Base-by-base conservation (phyloP, 768 basidiomycete genomes). In the Termitomyces sp. region DNA sequence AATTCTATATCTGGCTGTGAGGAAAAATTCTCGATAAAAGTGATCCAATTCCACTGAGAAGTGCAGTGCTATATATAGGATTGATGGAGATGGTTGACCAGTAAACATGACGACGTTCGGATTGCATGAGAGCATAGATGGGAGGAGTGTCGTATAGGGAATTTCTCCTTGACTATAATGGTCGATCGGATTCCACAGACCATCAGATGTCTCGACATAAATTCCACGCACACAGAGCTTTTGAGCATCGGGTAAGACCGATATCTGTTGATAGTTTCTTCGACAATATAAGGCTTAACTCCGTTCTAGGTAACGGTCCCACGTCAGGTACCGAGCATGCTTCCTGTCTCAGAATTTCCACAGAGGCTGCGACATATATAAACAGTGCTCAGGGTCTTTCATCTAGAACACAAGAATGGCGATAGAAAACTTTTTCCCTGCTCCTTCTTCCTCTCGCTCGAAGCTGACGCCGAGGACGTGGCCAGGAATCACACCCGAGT, bases 401-500 rank as follows among this genome's bases (percentile, higher is more conserved):
- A 18, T 32, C 20, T 30, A 16, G 6, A 44, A 22, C 35, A 49
- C 50, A 53, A 6, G 35, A 50, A 44, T 54, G 40, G 53, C 48
- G 10, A 43, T 49, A n/a, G 43, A 59, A 35, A 53, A 63, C 30
- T 65, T 73, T 53, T 74, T 73, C 54, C 73, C 72, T 40, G 52
- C 54, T 12, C 72, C 73, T 16, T 62, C 69, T 30, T 30, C 63
- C 3, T 59, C 69, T 3, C 67, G 65, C 1, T 64, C 64, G n/a
- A 60, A 49, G 13, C 55, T 70, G n/a, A 60, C 68, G 1, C 72
- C 72, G n/a, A 57, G 63, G 24, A 63, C 58, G 36, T 72, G 67
- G 64, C 70, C 71, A 22, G 76, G 75, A 6, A 68, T 70, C 20
- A 73, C 70, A 0, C 66, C 70, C 4, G 65, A 70, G 46, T 74